Conservation (phyloP, 345 rosid species). For the Moricandia moricandioides region DNA sequence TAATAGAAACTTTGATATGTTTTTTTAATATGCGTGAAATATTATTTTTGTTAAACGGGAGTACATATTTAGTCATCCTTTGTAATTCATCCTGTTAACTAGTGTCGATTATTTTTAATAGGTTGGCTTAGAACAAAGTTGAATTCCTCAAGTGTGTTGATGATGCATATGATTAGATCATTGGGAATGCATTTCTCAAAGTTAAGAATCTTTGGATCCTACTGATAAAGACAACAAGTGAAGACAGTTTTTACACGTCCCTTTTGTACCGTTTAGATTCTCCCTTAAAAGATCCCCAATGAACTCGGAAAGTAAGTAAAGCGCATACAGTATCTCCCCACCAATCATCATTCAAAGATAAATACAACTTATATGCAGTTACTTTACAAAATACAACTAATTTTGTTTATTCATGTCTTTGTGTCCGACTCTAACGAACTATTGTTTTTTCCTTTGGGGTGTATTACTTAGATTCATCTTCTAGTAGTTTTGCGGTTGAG, state of each 20-base stretch:
- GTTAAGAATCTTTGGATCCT: constrained; percentile 21
- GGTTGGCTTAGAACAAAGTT: background rate
- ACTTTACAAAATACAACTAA: background rate
- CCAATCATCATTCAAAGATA: background rate
- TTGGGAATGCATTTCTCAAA: constrained; percentile 15
- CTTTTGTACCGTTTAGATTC: constrained; percentile 17
- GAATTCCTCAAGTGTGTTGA: background rate
- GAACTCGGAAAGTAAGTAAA: constrained; percentile 27
- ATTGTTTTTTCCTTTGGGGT: background rate
- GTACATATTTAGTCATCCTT: background rate
- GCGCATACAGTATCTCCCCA: constrained; percentile 21
- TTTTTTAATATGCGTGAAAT: too few species aligned
- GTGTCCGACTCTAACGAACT: background rate
- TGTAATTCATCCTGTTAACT: background rate
- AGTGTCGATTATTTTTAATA: background rate
- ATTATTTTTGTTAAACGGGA: too few species aligned
- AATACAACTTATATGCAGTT: background rate
- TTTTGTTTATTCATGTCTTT: background rate
- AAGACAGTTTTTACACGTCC: constrained; percentile 32
- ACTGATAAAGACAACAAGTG: constrained; percentile 31
- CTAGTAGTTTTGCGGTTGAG: background rate
- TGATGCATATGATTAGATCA: background rate
- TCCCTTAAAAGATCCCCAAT: constrained; percentile 23
- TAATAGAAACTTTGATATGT: too few species aligned
- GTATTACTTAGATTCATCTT: too few species aligned